A percentile compares a stretch with the other conserved stretches of the same genome.
These are phyloP conservation scores for Schizosaccharomyces octosporus DNA, from an alignment of 805 yeast species.

Conservation along the genomic window DNA sequence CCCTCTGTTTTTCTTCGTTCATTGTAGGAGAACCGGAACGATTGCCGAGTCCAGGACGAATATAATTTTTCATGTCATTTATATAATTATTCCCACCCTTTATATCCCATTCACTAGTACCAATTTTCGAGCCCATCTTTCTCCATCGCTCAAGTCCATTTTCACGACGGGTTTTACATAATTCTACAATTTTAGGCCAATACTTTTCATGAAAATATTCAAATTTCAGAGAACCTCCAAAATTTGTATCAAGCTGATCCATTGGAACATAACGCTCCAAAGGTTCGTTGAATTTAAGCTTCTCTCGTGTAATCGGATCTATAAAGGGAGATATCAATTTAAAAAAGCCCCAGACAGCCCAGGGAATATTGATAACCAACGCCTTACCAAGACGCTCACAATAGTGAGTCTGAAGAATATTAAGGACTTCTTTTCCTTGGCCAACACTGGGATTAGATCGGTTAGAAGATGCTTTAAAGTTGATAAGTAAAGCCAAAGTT, in stretches of 20 bases:
- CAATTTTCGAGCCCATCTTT: background rate
- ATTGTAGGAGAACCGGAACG: background rate
- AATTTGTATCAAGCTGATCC: conserved; percentile 58
- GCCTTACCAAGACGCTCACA: conserved; percentile 94
- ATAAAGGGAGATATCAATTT: conserved; percentile 85
- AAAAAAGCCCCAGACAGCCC: conserved; percentile 78
- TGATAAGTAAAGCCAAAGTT: conserved; percentile 70
- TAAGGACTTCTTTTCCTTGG: conserved; percentile 74
- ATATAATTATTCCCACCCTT: background rate
- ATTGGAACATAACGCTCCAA: conserved; percentile 59
- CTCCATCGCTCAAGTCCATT: conserved; percentile 5
- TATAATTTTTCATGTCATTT: background rate
- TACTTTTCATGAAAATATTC: conserved; percentile 57
- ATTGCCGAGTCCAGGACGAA: background rate
- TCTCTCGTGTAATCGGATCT: conserved; percentile 84
- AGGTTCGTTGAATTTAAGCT: conserved; percentile 76
- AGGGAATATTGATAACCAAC: conserved; percentile 72
- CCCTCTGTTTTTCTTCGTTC: background rate
- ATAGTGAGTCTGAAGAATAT: conserved; percentile 85
- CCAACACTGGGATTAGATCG: conserved; percentile 71
- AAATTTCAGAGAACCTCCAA: conserved; percentile 70
- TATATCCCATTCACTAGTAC: conserved; percentile 1
- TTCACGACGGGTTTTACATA: background rate
- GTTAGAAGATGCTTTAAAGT: conserved; percentile 57
- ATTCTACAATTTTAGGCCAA: conserved; percentile 36